Evolutionary conservation across 176 grass and related monocot genomes (phyloP).

Genomic region (Tillandsia leiboldiana): DNA sequence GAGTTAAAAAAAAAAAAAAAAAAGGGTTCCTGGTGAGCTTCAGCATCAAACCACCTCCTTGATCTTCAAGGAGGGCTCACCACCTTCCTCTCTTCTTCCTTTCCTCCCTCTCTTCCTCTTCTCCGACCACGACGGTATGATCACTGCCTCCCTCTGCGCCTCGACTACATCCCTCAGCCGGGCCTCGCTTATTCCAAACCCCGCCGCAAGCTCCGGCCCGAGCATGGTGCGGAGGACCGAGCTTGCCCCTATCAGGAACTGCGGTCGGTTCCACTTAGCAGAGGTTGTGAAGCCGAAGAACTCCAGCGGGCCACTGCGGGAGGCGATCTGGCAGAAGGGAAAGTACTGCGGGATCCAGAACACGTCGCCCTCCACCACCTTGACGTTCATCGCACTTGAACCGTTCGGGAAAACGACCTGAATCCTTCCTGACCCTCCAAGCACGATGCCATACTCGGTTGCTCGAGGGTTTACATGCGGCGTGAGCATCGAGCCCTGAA

Average conservation of each 20-base stretch:
- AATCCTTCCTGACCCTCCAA: constrained; percentile 41
- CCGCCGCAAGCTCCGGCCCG: constrained; percentile 66
- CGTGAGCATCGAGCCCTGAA: constrained; percentile 76
- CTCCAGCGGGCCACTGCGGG: constrained; percentile 45
- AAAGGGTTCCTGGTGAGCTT: too few species aligned
- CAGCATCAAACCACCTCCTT: constrained; percentile 7
- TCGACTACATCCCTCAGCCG: constrained; percentile 28
- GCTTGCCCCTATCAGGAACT: constrained; percentile 51
- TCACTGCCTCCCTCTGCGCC: constrained; percentile 40
- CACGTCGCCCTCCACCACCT: constrained; percentile 47
- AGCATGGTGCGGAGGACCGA: constrained; percentile 52
- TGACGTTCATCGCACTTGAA: constrained; percentile 50
- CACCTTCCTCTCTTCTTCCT: background rate
- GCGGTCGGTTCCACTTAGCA: constrained; percentile 51
- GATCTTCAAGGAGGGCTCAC: constrained; percentile 4
- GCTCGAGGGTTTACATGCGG: constrained; percentile 79
- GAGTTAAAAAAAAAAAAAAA: too few species aligned
- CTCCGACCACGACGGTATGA: constrained; percentile 39
- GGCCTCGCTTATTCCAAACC: constrained; percentile 42
- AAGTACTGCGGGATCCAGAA: constrained; percentile 87
- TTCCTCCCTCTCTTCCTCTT: constrained; percentile 4
- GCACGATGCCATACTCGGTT: constrained; percentile 75
- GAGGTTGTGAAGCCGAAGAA: constrained; percentile 97
- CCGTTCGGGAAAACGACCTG: constrained; percentile 80
- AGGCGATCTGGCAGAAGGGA: constrained; percentile 79